A percentile compares a stretch with the other conserved stretches of the same genome.
phyloP scores from a whole-genome alignment of 2,329 filamentous ascomycete species.

The Stromatinia cepivora region DNA sequence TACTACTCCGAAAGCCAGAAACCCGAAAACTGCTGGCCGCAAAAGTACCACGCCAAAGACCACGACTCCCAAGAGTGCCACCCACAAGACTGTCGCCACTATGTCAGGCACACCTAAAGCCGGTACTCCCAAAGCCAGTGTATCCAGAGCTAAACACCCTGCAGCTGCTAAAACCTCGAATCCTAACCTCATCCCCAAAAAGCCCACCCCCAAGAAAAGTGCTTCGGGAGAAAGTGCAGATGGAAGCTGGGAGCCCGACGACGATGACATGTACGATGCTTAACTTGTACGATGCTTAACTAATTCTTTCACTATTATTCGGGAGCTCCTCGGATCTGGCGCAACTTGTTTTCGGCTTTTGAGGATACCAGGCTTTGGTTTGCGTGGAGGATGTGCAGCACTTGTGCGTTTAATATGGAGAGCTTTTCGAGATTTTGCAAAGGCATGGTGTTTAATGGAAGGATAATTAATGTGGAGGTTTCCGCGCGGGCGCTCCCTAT shows the following conservation, averaged over 20 bases:
- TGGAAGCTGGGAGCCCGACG: background rate
- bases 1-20: background rate
- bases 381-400: background rate
- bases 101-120: background rate
- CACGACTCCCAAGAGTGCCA: background rate
- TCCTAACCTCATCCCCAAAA: background rate
- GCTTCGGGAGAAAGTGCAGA: background rate
- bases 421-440: background rate
- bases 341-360: background rate
- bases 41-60: background rate
- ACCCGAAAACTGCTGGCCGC: background rate
- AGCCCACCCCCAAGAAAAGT: background rate
- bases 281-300: too few relatives aligned
- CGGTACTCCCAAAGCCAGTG: background rate
- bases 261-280: background rate
- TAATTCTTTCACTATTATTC: fast-evolving
- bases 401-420: background rate
- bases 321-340: background rate
- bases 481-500: background rate
- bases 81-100: background rate
- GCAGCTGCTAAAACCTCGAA: background rate
- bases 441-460: background rate
- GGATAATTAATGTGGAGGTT: background rate
- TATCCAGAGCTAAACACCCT: background rate
- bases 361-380: background rate